A percentile compares a stretch with the other conserved stretches of the same genome.
Evolutionary conservation across 768 basidiomycete genomes (phyloP).

Genomic region (Termitomyces sp.): DNA sequence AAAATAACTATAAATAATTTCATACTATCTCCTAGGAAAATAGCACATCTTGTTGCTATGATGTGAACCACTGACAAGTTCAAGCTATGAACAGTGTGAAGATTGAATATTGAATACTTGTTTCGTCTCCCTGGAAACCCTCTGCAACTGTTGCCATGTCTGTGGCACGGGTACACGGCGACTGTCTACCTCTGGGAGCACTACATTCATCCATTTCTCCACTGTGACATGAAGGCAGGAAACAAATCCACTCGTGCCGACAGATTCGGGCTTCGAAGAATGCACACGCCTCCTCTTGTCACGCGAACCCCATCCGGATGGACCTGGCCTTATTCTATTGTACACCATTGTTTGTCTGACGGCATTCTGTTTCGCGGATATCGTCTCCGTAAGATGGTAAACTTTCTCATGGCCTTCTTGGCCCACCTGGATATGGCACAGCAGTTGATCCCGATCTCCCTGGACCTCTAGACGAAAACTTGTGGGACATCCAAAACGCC

Average conservation of each 20-base stretch:
- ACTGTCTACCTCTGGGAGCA: not conserved
- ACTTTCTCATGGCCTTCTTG: constrained; percentile 17
- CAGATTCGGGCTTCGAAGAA: constrained; percentile 17
- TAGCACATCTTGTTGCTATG: not conserved
- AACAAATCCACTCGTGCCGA: constrained; percentile 11
- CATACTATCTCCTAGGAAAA: constrained; percentile 6
- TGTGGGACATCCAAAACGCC: constrained; percentile 17
- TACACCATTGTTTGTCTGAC: constrained; percentile 17
- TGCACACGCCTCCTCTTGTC: not conserved
- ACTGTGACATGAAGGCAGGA: constrained; percentile 6
- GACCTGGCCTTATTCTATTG: constrained; percentile 4
- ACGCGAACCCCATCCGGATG: constrained; percentile 10
- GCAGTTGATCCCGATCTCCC: constrained; percentile 19
- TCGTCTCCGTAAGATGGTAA: constrained; percentile 13
- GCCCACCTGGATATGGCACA: constrained; percentile 16
- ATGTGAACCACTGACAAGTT: constrained; percentile 9
- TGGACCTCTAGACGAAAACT: constrained; percentile 3
- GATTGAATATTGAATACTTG: not conserved
- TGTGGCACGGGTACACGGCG: not conserved
- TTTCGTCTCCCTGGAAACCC: constrained; percentile 10
- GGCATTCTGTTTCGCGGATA: constrained; percentile 19
- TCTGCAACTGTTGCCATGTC: constrained; percentile 5
- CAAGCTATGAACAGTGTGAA: not conserved
- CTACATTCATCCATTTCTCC: not conserved
- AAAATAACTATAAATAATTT: constrained; percentile 1